phyloP scores from a whole-genome alignment of 2,329 filamentous ascomycete species.

The Coniochaeta sp. region DNA sequence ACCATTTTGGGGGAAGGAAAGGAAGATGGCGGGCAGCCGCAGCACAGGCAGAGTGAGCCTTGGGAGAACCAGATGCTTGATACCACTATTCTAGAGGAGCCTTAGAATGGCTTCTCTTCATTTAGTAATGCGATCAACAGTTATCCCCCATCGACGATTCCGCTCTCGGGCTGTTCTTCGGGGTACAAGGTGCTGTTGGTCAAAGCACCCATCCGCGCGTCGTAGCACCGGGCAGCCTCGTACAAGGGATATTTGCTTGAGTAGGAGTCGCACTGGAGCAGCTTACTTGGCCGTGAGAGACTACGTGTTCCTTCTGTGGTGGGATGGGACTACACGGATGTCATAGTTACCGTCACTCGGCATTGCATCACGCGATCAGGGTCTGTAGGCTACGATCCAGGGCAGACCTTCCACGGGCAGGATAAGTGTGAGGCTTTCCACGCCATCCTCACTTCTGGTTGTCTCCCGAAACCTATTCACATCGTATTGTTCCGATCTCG shows the following conservation, averaged over 20 bases:
- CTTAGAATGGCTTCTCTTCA: background rate
- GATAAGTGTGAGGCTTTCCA: background rate
- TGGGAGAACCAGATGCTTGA: conserved; percentile 2
- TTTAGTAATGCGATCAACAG: background rate
- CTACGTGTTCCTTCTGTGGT: background rate
- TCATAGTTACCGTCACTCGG: background rate
- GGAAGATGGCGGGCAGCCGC: background rate
- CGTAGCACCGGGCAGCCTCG: background rate
- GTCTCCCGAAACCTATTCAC: background rate
- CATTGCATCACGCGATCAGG: background rate
- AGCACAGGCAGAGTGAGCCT: background rate
- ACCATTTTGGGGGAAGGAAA: background rate
- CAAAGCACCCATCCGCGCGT: background rate
- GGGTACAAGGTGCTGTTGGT: background rate
- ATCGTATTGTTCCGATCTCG: background rate
- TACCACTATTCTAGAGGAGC: conserved; percentile 2
- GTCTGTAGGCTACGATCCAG: background rate
- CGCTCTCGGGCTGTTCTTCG: background rate
- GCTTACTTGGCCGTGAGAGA: background rate
- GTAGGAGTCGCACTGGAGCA: background rate
- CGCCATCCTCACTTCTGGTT: background rate
- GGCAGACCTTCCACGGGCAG: background rate
- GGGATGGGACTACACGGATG: background rate
- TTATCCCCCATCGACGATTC: background rate
- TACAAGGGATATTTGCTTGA: background rate